phyloP scores from a whole-genome alignment of 169 alveolate genomes.

The Sarcocystis neurona region DNA sequence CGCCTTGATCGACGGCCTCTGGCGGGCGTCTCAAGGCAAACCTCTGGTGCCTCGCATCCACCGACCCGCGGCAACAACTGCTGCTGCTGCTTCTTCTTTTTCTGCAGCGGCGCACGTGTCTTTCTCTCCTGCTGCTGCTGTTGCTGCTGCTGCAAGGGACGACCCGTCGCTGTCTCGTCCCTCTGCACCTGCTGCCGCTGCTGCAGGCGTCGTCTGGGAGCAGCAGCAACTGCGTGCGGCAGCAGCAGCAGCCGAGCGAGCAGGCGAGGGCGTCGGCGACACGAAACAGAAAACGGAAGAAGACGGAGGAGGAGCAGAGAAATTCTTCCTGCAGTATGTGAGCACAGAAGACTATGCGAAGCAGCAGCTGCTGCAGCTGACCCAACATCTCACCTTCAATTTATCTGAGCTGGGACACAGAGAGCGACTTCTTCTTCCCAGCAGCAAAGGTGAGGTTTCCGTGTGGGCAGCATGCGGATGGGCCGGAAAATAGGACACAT shows the following conservation, averaged over 20 bases:
- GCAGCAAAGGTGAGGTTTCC: conserved; percentile 9
- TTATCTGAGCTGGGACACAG: conserved; percentile 41
- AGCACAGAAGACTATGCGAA: conserved; percentile 14
- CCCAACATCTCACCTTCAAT: conserved; percentile 40
- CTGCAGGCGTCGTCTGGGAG: background rate
- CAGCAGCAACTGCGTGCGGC: background rate
- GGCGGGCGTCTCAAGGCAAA: conserved; percentile 21
- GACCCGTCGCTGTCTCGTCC: background rate
- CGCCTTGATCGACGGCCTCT: conserved; percentile 20
- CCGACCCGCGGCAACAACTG: conserved; percentile 3
- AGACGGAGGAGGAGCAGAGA: background rate
- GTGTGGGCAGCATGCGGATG: background rate
- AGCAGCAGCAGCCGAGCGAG: background rate
- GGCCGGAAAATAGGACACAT: background rate
- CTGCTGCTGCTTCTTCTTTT: no score
- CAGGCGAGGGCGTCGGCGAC: no score
- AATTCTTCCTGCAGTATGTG: background rate
- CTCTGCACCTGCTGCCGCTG: background rate
- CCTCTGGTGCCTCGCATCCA: conserved; percentile 22
- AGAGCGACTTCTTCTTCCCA: conserved; percentile 39
- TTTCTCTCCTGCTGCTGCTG: background rate
- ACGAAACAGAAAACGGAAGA: background rate
- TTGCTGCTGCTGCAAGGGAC: background rate
- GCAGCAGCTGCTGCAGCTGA: conserved; percentile 2
- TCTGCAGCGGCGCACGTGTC: no score